Evolutionary conservation across 441 rosid genomes (phyloP).

Genomic region (Pelargonium australe): DNA sequence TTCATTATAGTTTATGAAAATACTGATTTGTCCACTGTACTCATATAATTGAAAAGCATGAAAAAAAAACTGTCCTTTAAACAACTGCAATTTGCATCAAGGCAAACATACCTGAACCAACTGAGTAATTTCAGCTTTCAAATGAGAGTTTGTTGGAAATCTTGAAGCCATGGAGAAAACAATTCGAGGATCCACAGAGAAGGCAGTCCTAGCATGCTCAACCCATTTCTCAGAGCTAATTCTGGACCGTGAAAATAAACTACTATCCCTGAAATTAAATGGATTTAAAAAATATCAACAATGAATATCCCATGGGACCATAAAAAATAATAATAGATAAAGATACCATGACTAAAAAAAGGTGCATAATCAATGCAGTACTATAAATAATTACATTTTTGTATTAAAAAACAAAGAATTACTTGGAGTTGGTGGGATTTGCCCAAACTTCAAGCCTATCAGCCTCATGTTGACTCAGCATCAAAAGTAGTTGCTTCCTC

Average conservation of each 20-base stretch:
- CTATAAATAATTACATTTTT: not conserved
- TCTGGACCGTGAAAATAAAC: conserved; percentile 42
- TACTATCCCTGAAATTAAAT: conserved; percentile 52
- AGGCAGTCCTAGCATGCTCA: conserved; percentile 80
- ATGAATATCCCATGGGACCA: conserved; percentile 13
- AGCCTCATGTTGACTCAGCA: conserved; percentile 95
- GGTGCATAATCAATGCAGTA: not conserved
- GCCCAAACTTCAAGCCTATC: conserved; percentile 99
- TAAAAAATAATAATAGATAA: not conserved
- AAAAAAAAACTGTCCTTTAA: not conserved
- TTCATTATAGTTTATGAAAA: not conserved
- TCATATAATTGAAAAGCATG: not conserved
- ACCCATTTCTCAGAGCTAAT: conserved; percentile 79
- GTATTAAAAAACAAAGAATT: not conserved
- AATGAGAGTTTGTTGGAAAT: conserved; percentile 63
- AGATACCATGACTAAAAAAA: conserved; percentile 6
- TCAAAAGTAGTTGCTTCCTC: conserved; percentile 82
- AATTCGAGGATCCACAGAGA: conserved; percentile 82
- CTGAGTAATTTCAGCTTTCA: conserved; percentile 79
- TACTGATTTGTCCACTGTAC: conserved; percentile 8
- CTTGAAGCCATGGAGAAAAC: conserved; percentile 77
- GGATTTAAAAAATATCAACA: conserved; percentile 20
- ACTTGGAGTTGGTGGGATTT: conserved; percentile 67
- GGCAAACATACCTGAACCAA: conserved; percentile 71
- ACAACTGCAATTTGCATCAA: conserved; percentile 10